A percentile compares a stretch with the other conserved stretches of the same genome.
These are phyloP conservation scores for Heterobasidion occidentale DNA, from an alignment of 1,284 basidiomycete genomes.

Conservation along the genomic window DNA sequence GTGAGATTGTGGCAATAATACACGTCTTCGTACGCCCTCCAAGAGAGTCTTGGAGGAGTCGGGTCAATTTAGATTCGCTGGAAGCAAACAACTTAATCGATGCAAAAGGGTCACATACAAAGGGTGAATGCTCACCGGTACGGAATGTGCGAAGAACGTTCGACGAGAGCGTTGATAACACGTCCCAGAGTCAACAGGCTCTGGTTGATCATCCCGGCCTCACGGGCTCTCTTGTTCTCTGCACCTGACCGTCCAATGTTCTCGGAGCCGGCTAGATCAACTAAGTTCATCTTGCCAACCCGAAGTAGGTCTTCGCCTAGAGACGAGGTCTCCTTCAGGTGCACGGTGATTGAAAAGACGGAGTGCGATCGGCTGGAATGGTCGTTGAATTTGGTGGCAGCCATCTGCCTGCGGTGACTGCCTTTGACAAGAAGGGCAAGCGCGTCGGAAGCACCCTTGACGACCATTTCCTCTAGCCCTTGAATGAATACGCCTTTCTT, in stretches of 20 bases:
- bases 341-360: conserved; percentile 95
- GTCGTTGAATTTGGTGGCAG: conserved; percentile 97
- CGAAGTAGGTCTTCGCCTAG: conserved; percentile 86
- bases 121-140: conserved; percentile 59
- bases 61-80: conserved; percentile 90
- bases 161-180: conserved; percentile 96
- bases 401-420: conserved; percentile 87
- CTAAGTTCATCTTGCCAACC: conserved; percentile 94
- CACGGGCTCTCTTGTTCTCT: conserved; percentile 89
- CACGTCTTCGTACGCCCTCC: conserved; percentile 98
- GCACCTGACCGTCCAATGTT: conserved; percentile 96
- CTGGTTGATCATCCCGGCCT: conserved; percentile 99
- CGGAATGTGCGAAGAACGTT: conserved; percentile 86
- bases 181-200: conserved; percentile 92
- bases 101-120: not conserved
- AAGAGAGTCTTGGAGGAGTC: conserved; percentile 95
- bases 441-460: conserved; percentile 82
- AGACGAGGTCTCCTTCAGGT: conserved; percentile 77
- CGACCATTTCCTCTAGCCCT: conserved; percentile 87
- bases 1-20: conserved; percentile 94
- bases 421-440: conserved; percentile 84
- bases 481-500: conserved; percentile 91
- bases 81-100: not conserved
- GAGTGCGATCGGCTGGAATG: conserved; percentile 97
- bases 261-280: conserved; percentile 96